Conservation (phyloP, 495 filamentous ascomycete genomes). For the Hypoxylon subgilvum region DNA sequence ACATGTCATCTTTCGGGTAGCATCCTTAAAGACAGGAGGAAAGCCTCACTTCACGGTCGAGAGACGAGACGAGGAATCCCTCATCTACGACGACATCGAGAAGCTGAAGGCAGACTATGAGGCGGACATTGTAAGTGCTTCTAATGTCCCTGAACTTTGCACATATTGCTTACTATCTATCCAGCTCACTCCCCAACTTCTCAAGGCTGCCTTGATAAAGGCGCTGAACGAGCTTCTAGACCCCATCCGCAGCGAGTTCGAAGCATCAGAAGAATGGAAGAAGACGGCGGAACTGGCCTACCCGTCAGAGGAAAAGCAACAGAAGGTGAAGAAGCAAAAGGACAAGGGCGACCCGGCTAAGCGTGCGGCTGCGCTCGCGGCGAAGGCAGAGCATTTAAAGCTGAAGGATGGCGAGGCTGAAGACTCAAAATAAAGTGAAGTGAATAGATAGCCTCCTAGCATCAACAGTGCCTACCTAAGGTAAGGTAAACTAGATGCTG, state of each 20-base stretch:
- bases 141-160: not conserved
- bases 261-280: constrained; percentile 78
- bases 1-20: constrained; percentile 78
- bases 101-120: constrained; percentile 79
- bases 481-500: constrained; percentile 7
- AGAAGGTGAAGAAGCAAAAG: constrained; percentile 81
- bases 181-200: constrained; percentile 79
- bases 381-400: constrained; percentile 31
- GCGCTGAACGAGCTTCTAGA: constrained; percentile 73
- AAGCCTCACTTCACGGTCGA: no score
- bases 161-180: constrained; percentile 22
- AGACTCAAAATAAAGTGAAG: constrained; percentile 20
- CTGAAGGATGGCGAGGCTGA: constrained; percentile 16
- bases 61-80: constrained; percentile 76
- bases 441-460: constrained; percentile 5
- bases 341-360: constrained; percentile 65
- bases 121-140: constrained; percentile 71
- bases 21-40: constrained; percentile 51
- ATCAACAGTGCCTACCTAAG: constrained; percentile 7
- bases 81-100: constrained; percentile 75
- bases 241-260: constrained; percentile 75
- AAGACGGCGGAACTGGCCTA: constrained; percentile 81
- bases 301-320: constrained; percentile 65
- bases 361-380: constrained; percentile 32
- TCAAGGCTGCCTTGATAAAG: constrained; percentile 77